phyloP scores from a whole-genome alignment of 441 rosid genomes.

The Melastoma candidum region DNA sequence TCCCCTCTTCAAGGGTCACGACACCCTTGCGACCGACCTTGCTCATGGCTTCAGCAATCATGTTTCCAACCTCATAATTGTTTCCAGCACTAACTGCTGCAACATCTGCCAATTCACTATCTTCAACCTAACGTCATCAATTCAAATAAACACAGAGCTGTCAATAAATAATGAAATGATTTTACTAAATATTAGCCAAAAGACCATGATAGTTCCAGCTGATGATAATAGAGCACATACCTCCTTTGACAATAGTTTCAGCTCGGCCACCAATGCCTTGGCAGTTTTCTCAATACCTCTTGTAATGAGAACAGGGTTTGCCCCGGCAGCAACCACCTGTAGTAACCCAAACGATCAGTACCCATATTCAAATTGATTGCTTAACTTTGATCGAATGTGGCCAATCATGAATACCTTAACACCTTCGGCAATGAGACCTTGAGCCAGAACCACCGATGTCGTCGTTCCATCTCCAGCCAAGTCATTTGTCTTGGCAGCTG shows the following conservation, averaged over 20 bases:
- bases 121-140: slow-evolving; percentile 52
- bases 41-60: slow-evolving; percentile 98
- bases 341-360: slow-evolving; percentile 6
- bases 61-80: slow-evolving; percentile 80
- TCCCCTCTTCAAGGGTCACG: slow-evolving; percentile 95
- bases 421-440: slow-evolving; percentile 95
- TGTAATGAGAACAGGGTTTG: slow-evolving; percentile 83
- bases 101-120: slow-evolving; percentile 94
- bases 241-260: slow-evolving; percentile 80
- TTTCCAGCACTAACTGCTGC: slow-evolving; percentile 99
- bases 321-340: slow-evolving; percentile 98
- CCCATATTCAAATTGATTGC: too few species aligned
- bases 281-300: slow-evolving; percentile 89
- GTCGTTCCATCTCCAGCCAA: slow-evolving; percentile 97
- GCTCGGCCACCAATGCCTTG: slow-evolving; percentile 69
- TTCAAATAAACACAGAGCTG: too few species aligned
- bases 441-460: slow-evolving; percentile 96
- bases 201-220: not conserved
- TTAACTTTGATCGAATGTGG: too few species aligned
- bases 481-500: slow-evolving; percentile 96
- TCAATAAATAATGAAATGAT: too few species aligned
- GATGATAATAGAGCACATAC: not conserved
- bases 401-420: slow-evolving; percentile 49
- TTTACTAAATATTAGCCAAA: too few species aligned
- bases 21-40: slow-evolving; percentile 99